Evolutionary conservation across 345 rosid genomes (phyloP), one percentile per base, ranked within the genome.

Genomic region (Syzygium aromaticum): DNA sequence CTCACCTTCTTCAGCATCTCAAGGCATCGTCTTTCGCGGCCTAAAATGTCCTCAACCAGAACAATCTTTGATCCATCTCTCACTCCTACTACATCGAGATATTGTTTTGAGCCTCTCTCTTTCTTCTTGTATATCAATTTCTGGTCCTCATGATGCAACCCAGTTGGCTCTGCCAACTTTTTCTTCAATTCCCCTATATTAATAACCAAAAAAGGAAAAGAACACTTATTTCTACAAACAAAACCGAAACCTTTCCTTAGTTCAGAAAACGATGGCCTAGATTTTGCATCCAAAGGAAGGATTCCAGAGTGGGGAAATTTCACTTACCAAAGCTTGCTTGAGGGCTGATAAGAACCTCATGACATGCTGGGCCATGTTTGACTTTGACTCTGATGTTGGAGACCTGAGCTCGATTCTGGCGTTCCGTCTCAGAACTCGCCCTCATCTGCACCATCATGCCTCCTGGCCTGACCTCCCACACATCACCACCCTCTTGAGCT

Each of bases 371-470:
- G 86, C 92, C 93, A 64, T 90, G 88, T 57, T 93, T 93, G 46
- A 93, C 96, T 86, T 87, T 90, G 84, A 93, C 90, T 87, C 86
- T 88, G 64, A 93, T 93, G 84, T 89, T 88, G 90, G 94, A 92
- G 87, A 77, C 86, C 86, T 52, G 84, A 77, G 56, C 82, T 73
- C 4, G 80, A 51, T 33, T 85, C 56, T 51, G 91, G 88, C 51
- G 61, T 77, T 52, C 90, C 64, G 83, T 51, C 87, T 64, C 87
- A 90, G 85, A 87, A 89, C 87, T 52, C 94, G 52, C 49, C 82
- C 82, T 73, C 88, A 89, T 92, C 89, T 94, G 95, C n/a, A 94
- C 94, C 86, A 94, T 30, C 96, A 94, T 92, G 84, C 95, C 96
- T 87, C 96, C 94, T 5, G 93, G 95, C 87, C 94, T 90, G 53